Evolutionary conservation across 192 early-diverging fungal species (phyloP), one percentile per base, ranked within the genome.

Genomic region (Podila epicladia): DNA sequence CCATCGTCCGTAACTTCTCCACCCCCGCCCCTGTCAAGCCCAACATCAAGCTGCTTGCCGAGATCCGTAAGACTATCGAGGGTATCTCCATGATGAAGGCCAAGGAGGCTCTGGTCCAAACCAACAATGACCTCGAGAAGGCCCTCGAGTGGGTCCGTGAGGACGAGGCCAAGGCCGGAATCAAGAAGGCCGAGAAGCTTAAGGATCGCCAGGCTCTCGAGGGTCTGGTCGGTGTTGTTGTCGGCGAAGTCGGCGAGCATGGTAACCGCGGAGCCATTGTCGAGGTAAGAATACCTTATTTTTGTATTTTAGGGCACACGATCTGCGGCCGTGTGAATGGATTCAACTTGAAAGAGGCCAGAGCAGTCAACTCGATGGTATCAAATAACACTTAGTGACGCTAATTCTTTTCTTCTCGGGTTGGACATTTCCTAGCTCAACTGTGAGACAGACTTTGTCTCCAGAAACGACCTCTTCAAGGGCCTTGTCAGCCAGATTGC

Each of bases 401-500:
- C 3, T 29, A 29, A 29, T 3, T 45, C 4, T 17, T 12, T 45
- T 45, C 41, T 45, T 45, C 11, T 37, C n/a, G n/a, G n/a, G 41
- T 3, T 45, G 41, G 41, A 12, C 63, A 79, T 84, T 19, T 66
- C 86, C 9, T 88, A 95, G 89, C 69, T 96, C 26, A 96, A 95
- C 83, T 96, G 94, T 69, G 97, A 99, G 82, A 97, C 97, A 0
- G 97, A 99, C 79, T 99, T 99, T 90, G 97, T 99, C 7, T 94
- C 95, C 9, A 89, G 94, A 65, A 94, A 93, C 73, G 82, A 79
- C 31, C 77, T 92, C 58, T 98, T 98, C 87, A 88, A 91, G 37
- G 84, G 90, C 35, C 87, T 97, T 49, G 94, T 91, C 20, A 77
- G 82, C 20, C 87, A 85, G 62, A 85, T 92, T 64, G 89, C 86